Evolutionary conservation across 768 basidiomycete genomes (phyloP), one percentile per base, ranked within the genome.

Genomic region (Tylopilus sp.): DNA sequence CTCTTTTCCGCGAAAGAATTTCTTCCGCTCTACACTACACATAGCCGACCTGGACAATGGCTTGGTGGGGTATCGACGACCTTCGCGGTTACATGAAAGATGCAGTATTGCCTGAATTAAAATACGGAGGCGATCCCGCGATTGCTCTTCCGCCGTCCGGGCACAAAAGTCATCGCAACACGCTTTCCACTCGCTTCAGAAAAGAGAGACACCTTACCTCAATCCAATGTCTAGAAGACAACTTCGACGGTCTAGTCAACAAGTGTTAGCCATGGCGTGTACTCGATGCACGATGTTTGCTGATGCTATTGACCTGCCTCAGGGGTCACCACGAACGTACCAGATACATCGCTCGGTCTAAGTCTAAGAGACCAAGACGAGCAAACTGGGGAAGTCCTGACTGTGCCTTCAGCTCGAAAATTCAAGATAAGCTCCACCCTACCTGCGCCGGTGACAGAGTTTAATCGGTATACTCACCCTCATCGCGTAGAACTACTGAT

Each of bases 111-210:
- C 69, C 69, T 17, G 62, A 62, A 18, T 43, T 72, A 31, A 71
- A 69, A 44, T 61, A 66, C 6, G 59, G 66, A 13, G 52, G 45
- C 0, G 58, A 61, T 4, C 36, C 36, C 10, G 53, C 56, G 15
- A 46, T 58, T 12, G 40, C 30, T 8, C 53, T 52, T 36, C 60
- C 64, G 9, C 71, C 59, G 13, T 48, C 50, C 0, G 67, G 67
- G 11, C 61, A 70, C 52, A 72, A 72, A 47, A 72, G 71, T 33
- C 69, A 72, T 48, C 62, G 61, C 52, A 71, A 57, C 47, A 66
- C 64, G 13, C 65, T 70, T 44, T 61, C 69, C n/a, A 60, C 65
- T 50, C 65, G 69, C n/a, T 66, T 62, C 48, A 59, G 57, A 49
- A 65, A 63, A 33, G 58, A 60, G 48, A 67, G 67, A 31, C 71